Conservation (phyloP, 2,329 filamentous ascomycete genomes). For the Cryphonectria japonica region DNA sequence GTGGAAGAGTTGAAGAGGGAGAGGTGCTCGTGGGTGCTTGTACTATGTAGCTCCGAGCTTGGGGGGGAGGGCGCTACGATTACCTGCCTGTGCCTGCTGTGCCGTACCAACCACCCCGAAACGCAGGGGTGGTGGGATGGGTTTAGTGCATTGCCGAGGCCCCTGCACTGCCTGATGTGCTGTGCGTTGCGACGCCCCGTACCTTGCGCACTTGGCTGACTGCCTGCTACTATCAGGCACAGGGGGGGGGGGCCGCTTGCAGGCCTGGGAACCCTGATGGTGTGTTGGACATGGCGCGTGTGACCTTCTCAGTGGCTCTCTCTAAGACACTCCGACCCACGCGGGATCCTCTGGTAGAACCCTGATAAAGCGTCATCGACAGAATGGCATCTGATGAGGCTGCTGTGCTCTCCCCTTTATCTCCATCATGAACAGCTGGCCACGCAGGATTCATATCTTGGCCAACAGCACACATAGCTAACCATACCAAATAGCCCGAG, state of each 20-base stretch:
- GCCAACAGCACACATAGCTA: not conserved
- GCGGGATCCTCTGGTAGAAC: constrained; percentile 24
- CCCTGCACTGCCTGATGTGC: constrained; percentile 8
- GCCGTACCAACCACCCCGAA: not conserved
- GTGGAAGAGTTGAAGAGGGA: not conserved
- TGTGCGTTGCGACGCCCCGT: not conserved
- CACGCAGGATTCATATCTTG: not conserved
- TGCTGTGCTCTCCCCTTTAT: not conserved
- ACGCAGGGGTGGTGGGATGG: constrained; percentile 7
- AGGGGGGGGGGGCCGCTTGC: not conserved
- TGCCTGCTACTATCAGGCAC: constrained; percentile 8
- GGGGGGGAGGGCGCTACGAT: not conserved
- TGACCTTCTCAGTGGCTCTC: constrained; percentile 23
- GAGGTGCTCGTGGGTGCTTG: constrained; percentile 2
- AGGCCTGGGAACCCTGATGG: constrained; percentile 9
- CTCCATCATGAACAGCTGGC: not conserved
- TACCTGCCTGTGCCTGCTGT: not conserved
- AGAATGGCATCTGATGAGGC: not conserved
- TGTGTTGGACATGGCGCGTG: constrained; percentile 19
- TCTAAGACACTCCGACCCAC: constrained; percentile 16
- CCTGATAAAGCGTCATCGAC: constrained; percentile 26
- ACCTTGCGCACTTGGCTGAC: constrained; percentile 1
- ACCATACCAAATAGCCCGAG: not conserved
- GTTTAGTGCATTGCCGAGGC: constrained; percentile 8
- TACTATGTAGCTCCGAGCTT: constrained; percentile 5